phyloP scores from a whole-genome alignment of 768 basidiomycete species.

The Lactifluus subvellereus region DNA sequence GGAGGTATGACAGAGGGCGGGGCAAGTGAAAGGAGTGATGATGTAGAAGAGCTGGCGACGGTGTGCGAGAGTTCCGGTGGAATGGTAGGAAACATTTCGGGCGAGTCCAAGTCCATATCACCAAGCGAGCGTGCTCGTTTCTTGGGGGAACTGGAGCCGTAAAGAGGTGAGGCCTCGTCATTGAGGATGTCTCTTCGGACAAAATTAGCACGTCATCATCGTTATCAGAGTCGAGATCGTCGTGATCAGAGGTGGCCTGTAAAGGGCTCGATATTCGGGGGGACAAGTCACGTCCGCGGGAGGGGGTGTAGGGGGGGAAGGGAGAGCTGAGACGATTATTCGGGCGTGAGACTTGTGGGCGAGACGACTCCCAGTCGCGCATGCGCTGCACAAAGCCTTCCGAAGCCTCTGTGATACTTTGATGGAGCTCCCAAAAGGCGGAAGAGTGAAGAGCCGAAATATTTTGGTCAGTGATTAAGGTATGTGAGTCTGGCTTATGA shows the following conservation, averaged over 20 bases:
- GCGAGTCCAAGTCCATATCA: conserved; percentile 37
- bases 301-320: conserved; percentile 1
- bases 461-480: conserved; percentile 26
- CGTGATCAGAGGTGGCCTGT: conserved; percentile 24
- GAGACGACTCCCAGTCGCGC: conserved; percentile 61
- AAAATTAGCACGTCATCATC: conserved; percentile 50
- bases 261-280: conserved; percentile 21
- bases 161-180: conserved; percentile 15
- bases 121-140: conserved; percentile 44
- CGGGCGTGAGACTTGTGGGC: conserved; percentile 36
- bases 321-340: conserved; percentile 35
- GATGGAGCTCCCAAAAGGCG: conserved; percentile 61
- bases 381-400: conserved; percentile 66
- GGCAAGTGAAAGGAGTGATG: conserved; percentile 37
- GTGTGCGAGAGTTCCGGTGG: conserved; percentile 36
- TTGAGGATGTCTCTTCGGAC: conserved; percentile 33
- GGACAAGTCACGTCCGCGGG: conserved; percentile 13
- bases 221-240: conserved; percentile 30
- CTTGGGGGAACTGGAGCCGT: conserved; percentile 28
- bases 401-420: conserved; percentile 56
- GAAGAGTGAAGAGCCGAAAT: conserved; percentile 48
- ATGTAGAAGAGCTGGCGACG: conserved; percentile 35
- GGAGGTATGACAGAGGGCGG: conserved; percentile 24
- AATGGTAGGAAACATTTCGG: conserved; percentile 27
- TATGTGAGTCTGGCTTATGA: background rate